phyloP scores from a whole-genome alignment of 192 early-diverging fungal genomes.

The Geosiphon pyriformis region DNA sequence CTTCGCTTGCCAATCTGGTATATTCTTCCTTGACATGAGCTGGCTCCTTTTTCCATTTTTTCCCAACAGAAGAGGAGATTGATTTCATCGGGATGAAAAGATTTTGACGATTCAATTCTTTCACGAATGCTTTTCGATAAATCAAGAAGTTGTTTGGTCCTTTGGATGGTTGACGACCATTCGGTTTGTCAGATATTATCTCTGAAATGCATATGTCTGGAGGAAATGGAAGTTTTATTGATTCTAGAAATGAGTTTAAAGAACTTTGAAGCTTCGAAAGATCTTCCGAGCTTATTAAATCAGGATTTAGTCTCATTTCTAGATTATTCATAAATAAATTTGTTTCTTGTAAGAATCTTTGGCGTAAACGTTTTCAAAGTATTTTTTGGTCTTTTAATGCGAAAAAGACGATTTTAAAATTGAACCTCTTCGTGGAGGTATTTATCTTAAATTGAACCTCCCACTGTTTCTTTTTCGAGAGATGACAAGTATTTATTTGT shows the following conservation, averaged over 20 bases:
- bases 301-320: too few species aligned
- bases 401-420: too few species aligned
- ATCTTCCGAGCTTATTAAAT: too few species aligned
- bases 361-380: too few species aligned
- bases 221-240: neutral
- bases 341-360: too few species aligned
- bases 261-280: neutral
- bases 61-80: neutral
- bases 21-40: neutral
- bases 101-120: neutral
- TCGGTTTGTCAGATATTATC: neutral
- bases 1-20: neutral
- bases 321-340: too few species aligned
- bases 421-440: too few species aligned
- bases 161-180: neutral
- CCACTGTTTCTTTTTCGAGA: too few species aligned
- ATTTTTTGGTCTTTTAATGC: too few species aligned
- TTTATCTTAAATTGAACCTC: too few species aligned
- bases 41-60: neutral
- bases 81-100: neutral
- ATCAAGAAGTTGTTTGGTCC: neutral
- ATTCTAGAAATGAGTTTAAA: neutral
- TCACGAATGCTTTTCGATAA: neutral
- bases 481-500: too few species aligned
- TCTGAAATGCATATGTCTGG: neutral